Evolutionary conservation across 2,329 filamentous ascomycete species (phyloP).

Genomic region (Botrytis fragariae): DNA sequence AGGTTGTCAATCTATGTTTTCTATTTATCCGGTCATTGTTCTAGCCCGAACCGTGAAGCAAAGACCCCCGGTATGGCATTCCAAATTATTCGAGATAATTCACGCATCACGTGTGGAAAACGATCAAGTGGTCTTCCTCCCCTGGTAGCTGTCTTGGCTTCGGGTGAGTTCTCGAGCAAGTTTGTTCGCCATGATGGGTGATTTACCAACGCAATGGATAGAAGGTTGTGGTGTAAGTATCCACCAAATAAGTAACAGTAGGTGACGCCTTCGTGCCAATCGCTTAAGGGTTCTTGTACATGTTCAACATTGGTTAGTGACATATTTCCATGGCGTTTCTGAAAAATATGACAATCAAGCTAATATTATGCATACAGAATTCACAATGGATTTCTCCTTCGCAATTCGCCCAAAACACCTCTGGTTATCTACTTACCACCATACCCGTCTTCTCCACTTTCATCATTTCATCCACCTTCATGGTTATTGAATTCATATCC

Average conservation of each 20-base stretch:
- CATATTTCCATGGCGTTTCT: not conserved
- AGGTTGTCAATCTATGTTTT: slow-evolving; percentile 21
- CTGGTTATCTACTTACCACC: slow-evolving; percentile 57
- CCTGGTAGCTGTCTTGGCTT: not conserved
- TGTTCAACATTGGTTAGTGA: slow-evolving; percentile 13
- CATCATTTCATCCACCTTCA: slow-evolving; percentile 44
- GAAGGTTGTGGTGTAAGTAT: not conserved
- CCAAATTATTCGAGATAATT: not conserved
- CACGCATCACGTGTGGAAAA: not conserved
- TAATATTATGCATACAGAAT: slow-evolving; percentile 28
- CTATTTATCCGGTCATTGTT: not conserved
- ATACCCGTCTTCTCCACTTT: slow-evolving; percentile 41
- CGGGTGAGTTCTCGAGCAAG: not conserved
- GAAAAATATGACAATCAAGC: not conserved
- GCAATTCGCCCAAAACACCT: slow-evolving; percentile 40
- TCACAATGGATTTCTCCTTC: slow-evolving; percentile 33
- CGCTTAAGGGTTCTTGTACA: not conserved
- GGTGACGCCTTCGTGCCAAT: not conserved
- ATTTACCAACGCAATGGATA: not conserved
- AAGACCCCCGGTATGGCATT: not conserved
- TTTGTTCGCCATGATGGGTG: not conserved
- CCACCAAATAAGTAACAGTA: not conserved
- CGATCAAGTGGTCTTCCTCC: not conserved
- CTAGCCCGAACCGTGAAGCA: too few relatives aligned
- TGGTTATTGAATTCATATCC: slow-evolving; percentile 35